Base-by-base conservation (phyloP, 306 rosid species). In the Begonia fuchsioides region DNA sequence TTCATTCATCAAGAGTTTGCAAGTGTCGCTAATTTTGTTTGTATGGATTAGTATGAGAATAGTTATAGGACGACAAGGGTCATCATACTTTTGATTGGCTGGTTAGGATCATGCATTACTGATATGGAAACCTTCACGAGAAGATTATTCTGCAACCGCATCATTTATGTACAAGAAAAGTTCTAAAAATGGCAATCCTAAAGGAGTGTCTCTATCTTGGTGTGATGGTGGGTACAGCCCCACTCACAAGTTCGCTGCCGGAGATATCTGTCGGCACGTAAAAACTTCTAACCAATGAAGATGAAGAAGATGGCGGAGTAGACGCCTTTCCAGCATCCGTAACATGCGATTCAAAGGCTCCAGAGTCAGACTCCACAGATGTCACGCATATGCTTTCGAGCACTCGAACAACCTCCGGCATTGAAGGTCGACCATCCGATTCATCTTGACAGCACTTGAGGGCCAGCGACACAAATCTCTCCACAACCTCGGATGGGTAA, bases 231-330 rank as follows among this genome's bases (percentile, higher is more conserved):
- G 96, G 94, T 44, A 76, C 17, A 11, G 66, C 81, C 60, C 79
- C 93, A 67, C 99, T 92, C 44, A 73, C 78, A 54, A 92, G 99
- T 66, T 77, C 69, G 64, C 88, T 86, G 47, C 86, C 83, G 2
- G 96, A 92, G 43, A 71, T 77, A 45, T 92, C 93, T 6, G 70
- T 61, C 13, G 85, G 76, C 59, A 75, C 26, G 47, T 58, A 82
- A 57, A 75, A 67, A 71, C 77, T 72, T 56, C 51, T 75, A 45
- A 56, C 43, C 11, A 26, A 26, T 5, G 50, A 32, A 17, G 72
- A 56, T 18, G 87, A 71, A 15, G 98, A 82, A 53, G 93, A 71
- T 62, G 90, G 70, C 17, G 76, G 17, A 32, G 62, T 63, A 17
- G 17, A 26, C 15, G 38, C 52, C 69, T 77, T 92, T 55, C 64